Percentiles rank a stretch among this genome's conserved stretches.
Evolutionary conservation across 202 grass and related monocot genomes (phyloP).

Genomic region (Hordeum pubiflorum): DNA sequence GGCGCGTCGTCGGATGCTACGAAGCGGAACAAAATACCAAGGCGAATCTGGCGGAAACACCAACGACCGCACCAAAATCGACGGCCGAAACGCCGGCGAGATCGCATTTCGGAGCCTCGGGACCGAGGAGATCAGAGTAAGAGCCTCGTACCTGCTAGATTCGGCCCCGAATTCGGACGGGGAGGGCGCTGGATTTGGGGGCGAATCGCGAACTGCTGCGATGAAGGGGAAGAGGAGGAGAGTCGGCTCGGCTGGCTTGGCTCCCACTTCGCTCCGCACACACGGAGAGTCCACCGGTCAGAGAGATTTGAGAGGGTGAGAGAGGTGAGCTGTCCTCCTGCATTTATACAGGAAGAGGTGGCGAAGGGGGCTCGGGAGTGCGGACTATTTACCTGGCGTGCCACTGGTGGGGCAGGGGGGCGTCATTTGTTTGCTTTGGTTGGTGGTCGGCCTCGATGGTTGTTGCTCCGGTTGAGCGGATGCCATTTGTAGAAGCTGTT

Average conservation of each 20-base stretch:
- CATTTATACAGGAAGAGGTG: not conserved
- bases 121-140: not conserved
- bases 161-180: too few species aligned
- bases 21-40: not conserved
- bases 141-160: not conserved
- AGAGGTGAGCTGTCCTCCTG: not conserved
- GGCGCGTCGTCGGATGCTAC: not conserved
- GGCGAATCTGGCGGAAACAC: not conserved
- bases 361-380: not conserved
- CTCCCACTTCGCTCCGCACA: conserved; percentile 10
- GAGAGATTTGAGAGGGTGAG: not conserved
- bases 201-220: not conserved
- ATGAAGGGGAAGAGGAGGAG: not conserved
- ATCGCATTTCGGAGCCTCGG: not conserved
- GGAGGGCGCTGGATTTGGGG: not conserved
- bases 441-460: not conserved
- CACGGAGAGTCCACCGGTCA: conserved; percentile 10
- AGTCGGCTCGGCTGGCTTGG: not conserved
- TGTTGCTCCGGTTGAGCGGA: not conserved
- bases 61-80: not conserved
- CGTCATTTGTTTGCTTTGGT: conserved; percentile 7
- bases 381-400: not conserved
- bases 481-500: not conserved
- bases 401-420: not conserved
- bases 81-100: not conserved